Conservation (phyloP, 805 yeast species). For the Candida broadrunensis region DNA sequence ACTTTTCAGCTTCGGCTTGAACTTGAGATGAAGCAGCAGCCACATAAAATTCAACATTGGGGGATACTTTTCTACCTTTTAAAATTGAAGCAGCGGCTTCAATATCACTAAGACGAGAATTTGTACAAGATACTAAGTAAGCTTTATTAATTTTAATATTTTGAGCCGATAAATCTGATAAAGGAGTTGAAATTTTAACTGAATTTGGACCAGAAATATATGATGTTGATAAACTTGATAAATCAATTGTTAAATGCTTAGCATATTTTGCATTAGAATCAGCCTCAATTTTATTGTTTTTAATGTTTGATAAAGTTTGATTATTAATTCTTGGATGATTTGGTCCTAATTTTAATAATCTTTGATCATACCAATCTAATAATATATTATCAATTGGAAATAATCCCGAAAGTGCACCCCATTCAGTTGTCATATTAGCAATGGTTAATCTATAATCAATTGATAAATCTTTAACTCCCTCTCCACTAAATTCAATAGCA, state of each 20-base stretch:
- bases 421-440: slow-evolving; percentile 97
- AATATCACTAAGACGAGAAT: slow-evolving; percentile 88
- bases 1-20: slow-evolving; percentile 85
- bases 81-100: slow-evolving; percentile 92
- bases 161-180: slow-evolving; percentile 68
- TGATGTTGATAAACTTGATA: slow-evolving; percentile 71
- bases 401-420: slow-evolving; percentile 97
- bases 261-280: slow-evolving; percentile 85
- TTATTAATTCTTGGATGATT: slow-evolving; percentile 82
- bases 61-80: slow-evolving; percentile 77
- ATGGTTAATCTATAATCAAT: slow-evolving; percentile 87
- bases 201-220: slow-evolving; percentile 96
- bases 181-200: slow-evolving; percentile 83
- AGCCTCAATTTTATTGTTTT: slow-evolving; percentile 43
- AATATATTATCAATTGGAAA: slow-evolving; percentile 91
- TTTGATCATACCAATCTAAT: slow-evolving; percentile 69
- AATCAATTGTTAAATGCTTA: slow-evolving; percentile 79
- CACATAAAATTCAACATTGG: slow-evolving; percentile 90
- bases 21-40: slow-evolving; percentile 97
- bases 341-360: slow-evolving; percentile 58
- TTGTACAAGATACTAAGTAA: slow-evolving; percentile 96
- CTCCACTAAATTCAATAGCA: slow-evolving; percentile 92
- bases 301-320: slow-evolving; percentile 53
- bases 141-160: slow-evolving; percentile 87
- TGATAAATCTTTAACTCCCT: slow-evolving; percentile 63